Evolutionary conservation across 306 rosid genomes (phyloP), one percentile per base, ranked within the genome.

Genomic region (Cicer judaicum): DNA sequence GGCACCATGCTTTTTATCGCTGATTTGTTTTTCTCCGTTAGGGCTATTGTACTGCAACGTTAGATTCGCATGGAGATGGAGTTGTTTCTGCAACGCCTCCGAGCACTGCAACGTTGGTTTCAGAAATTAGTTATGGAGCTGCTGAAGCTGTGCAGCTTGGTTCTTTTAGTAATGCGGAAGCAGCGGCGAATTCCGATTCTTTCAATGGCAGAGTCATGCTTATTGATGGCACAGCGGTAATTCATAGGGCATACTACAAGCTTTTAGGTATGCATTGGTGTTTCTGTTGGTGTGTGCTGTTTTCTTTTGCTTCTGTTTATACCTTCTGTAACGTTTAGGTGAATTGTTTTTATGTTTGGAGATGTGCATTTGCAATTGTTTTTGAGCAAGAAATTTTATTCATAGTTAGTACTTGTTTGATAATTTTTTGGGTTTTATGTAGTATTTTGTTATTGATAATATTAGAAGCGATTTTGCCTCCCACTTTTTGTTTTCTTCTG

Each of bases 201-300:
- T 69, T 81, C 7, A 81, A 83, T 78, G 94, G 90, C 38, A 89
- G 98, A 87, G 92, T 90, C 2, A 93, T 93, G 98, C 92, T 93
- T 39, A 82, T 91, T 49, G 98, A 93, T 73, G 98, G 98, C 69
- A 86, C 97, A 2, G 88, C 98, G 9, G 70, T 93, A 53, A 89
- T 93, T 72, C 89, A 91, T 65, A 80, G 98, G 72, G 89, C 98
- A 0, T 93, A 93, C 85, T 91, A 84, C 89, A 94, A 90, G 84
- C 96, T 94, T 76, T 81, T 94, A 79, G 98, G 98, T 87, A 44
- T 66, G 41, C 12, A 1, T 11, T 42, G 11, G 15, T 10, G 38
- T 63, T 63, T 40, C 3, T 39, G 48, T 15, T 63, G 43, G 54
- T 1, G 10, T 13, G 44, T 13, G 15, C 2, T 60, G 16, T 56